phyloP scores from a whole-genome alignment of 163 green algal species.

The Scenedesmus sp. region DNA sequence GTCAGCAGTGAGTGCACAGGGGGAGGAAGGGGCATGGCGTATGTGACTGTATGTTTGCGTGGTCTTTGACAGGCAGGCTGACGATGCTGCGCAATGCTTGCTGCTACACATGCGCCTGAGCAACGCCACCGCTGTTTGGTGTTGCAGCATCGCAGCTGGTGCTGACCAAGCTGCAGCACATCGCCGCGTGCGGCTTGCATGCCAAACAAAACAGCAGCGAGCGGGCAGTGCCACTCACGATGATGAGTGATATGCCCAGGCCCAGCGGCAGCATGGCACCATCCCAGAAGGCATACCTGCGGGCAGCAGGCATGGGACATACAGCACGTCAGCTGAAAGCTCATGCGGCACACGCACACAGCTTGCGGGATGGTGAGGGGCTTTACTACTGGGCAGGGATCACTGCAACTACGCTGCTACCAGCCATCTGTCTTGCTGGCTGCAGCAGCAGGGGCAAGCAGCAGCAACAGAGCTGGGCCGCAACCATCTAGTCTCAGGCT shows the following conservation, averaged over 20 bases:
- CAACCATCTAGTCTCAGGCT: too few relatives aligned
- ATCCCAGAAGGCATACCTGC: conserved; percentile 64
- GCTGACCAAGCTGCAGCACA: not conserved
- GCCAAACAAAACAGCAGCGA: too few relatives aligned
- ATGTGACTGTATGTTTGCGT: not conserved
- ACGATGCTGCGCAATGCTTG: too few relatives aligned
- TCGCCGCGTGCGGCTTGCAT: not conserved
- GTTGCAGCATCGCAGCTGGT: too few relatives aligned
- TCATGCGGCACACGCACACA: too few relatives aligned
- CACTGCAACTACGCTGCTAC: not conserved
- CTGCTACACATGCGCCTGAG: too few relatives aligned
- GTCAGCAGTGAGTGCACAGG: not conserved
- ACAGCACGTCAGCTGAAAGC: too few relatives aligned
- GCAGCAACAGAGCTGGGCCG: too few relatives aligned
- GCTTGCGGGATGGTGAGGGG: too few relatives aligned
- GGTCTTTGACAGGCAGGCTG: not conserved
- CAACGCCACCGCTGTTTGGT: too few relatives aligned
- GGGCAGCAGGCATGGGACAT: conserved; percentile 28
- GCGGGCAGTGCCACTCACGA: conserved; percentile 49
- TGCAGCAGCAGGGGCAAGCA: not conserved
- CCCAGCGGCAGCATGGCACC: conserved; percentile 66
- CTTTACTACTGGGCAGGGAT: not conserved
- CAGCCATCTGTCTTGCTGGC: not conserved
- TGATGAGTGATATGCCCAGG: conserved; percentile 63
- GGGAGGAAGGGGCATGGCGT: too few relatives aligned